Evolutionary conservation across 164 flowering plant genomes (phyloP).

Genomic region (Vitis rotundifolia): DNA sequence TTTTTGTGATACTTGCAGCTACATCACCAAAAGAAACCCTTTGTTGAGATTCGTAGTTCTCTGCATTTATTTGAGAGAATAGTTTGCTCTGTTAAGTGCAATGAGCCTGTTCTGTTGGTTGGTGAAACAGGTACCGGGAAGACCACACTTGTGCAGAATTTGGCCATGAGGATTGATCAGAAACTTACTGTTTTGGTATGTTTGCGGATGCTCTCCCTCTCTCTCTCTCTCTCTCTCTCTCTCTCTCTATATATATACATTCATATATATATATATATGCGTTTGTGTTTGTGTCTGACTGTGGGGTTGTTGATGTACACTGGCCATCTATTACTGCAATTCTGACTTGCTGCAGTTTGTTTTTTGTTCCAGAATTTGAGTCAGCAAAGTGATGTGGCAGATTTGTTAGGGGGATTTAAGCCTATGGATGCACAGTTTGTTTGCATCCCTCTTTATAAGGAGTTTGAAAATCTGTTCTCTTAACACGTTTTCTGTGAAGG

Average conservation of each 20-base stretch:
- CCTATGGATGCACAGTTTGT: slow-evolving; percentile 73
- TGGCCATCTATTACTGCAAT: too few species aligned
- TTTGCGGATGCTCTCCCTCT: slow-evolving; percentile 2
- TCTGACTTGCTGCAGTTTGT: background rate
- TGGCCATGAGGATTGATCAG: slow-evolving; percentile 74
- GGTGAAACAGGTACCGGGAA: slow-evolving; percentile 99
- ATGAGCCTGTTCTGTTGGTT: slow-evolving; percentile 94
- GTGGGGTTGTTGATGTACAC: background rate
- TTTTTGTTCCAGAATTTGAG: slow-evolving; percentile 72
- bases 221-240: slow-evolving; percentile 1
- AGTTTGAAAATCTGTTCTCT: slow-evolving; percentile 68
- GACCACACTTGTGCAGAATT: slow-evolving; percentile 92
- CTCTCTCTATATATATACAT: too few species aligned
- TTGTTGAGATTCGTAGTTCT: slow-evolving; percentile 72
- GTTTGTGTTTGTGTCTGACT: background rate
- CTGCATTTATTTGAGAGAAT: slow-evolving; percentile 74
- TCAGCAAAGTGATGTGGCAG: slow-evolving; percentile 95
- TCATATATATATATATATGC: too few species aligned
- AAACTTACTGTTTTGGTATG: slow-evolving; percentile 86
- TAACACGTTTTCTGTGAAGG: slow-evolving; percentile 59
- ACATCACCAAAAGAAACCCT: slow-evolving; percentile 37
- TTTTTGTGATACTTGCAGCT: slow-evolving; percentile 32
- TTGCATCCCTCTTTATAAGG: slow-evolving; percentile 73
- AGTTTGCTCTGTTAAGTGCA: slow-evolving; percentile 78
- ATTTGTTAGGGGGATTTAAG: slow-evolving; percentile 90